A percentile compares a stretch with the other conserved stretches of the same genome.
Conservation (phyloP, 2,329 filamentous ascomycete genomes). For the Exophiala spinifera region DNA sequence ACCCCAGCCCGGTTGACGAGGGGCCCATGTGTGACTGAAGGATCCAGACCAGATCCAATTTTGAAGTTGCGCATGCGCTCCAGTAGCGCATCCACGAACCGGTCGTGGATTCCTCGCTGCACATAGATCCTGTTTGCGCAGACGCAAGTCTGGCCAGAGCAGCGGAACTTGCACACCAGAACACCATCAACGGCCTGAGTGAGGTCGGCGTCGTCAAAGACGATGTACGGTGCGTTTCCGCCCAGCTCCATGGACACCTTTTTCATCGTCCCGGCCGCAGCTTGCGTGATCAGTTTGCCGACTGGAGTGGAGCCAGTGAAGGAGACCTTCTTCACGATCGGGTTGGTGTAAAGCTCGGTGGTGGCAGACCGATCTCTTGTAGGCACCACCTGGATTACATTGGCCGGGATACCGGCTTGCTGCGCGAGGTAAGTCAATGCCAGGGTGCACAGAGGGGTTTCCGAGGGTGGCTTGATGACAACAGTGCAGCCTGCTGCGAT, state of each 20-base stretch:
- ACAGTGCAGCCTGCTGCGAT: slow-evolving; percentile 39
- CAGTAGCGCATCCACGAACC: slow-evolving; percentile 65
- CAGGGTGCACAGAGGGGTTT: slow-evolving; percentile 35
- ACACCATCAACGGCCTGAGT: slow-evolving; percentile 27
- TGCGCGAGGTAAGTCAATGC: slow-evolving; percentile 33
- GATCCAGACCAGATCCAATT: slow-evolving; percentile 69
- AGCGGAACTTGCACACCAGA: slow-evolving; percentile 16
- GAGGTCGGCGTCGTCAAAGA: slow-evolving; percentile 42
- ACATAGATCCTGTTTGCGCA: slow-evolving; percentile 75
- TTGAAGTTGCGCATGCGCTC: slow-evolving; percentile 70
- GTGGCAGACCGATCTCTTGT: slow-evolving; percentile 36
- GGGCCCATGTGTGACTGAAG: slow-evolving; percentile 71
- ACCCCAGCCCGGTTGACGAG: slow-evolving; percentile 41
- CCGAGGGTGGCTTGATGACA: slow-evolving; percentile 36
- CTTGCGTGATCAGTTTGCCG: slow-evolving; percentile 32
- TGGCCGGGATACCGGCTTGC: slow-evolving; percentile 34
- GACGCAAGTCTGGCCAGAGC: slow-evolving; percentile 30
- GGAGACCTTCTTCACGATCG: slow-evolving; percentile 27
- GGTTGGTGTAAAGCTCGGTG: slow-evolving; percentile 2
- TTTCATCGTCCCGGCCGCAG: slow-evolving; percentile 37
- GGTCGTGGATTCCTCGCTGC: slow-evolving; percentile 72
- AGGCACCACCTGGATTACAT: slow-evolving; percentile 34
- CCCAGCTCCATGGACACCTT: slow-evolving; percentile 44
- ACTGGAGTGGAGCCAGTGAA: slow-evolving; percentile 35
- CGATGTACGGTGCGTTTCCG: slow-evolving; percentile 41